phyloP scores from a whole-genome alignment of 2,329 filamentous ascomycete genomes.

The Colletotrichum destructivum region DNA sequence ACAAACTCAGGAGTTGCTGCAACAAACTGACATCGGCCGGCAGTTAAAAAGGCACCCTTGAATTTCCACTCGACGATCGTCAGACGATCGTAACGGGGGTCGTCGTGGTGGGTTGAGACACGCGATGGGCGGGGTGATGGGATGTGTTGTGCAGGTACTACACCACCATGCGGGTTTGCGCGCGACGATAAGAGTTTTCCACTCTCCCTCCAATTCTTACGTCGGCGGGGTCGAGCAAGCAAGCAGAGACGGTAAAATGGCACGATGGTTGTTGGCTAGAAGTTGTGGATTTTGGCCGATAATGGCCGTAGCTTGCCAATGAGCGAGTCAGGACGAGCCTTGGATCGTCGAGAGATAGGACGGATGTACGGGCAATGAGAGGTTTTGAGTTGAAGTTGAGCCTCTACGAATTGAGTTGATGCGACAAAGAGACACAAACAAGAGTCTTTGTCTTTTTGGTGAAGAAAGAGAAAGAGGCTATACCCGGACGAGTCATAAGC shows the following conservation, averaged over 20 bases:
- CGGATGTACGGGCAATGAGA: too few relatives aligned
- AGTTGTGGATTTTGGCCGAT: not conserved
- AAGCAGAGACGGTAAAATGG: slow-evolving; percentile 5
- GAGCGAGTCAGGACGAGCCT: slow-evolving; percentile 10
- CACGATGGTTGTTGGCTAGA: slow-evolving; percentile 26
- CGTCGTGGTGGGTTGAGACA: not conserved
- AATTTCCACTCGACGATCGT: not conserved
- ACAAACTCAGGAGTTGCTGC: too few relatives aligned
- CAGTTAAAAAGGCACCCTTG: not conserved
- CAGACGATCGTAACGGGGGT: not conserved
- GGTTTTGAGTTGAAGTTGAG: not conserved
- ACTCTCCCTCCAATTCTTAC: slow-evolving; percentile 17
- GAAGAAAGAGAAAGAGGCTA: not conserved
- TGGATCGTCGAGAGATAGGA: not conserved
- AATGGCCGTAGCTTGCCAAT: slow-evolving; percentile 6
- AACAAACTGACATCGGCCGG: not conserved
- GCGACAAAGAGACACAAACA: slow-evolving; percentile 7
- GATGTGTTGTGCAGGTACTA: not conserved
- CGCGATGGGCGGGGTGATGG: not conserved
- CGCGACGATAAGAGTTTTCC: slow-evolving; percentile 2
- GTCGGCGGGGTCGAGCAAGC: slow-evolving; percentile 24
- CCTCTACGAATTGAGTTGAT: not conserved
- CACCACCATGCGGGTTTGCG: not conserved
- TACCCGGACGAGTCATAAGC: not conserved
- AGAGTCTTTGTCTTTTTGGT: not conserved